phyloP scores from a whole-genome alignment of 768 basidiomycete species.

The Tylopilus plumbeoviolaceoides region DNA sequence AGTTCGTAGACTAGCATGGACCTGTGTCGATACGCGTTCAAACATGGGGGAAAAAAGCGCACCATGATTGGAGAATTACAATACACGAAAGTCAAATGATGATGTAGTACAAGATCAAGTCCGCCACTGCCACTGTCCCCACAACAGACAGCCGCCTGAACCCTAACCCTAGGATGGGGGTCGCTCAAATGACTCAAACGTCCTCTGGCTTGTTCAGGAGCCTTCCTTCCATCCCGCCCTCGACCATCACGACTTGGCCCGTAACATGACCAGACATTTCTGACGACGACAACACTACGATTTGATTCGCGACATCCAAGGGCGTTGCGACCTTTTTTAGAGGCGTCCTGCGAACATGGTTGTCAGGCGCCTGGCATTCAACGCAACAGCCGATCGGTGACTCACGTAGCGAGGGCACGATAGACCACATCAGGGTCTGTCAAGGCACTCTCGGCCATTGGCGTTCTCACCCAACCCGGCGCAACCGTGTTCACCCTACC shows the following conservation, averaged over 20 bases:
- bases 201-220: constrained; percentile 42
- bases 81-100: background rate
- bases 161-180: constrained; percentile 22
- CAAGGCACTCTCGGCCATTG: constrained; percentile 56
- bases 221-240: constrained; percentile 79
- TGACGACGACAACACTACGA: constrained; percentile 57
- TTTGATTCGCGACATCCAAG: constrained; percentile 60
- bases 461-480: constrained; percentile 66
- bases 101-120: constrained; percentile 7
- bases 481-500: constrained; percentile 69
- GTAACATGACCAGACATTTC: constrained; percentile 66
- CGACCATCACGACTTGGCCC: constrained; percentile 66
- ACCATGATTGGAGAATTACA: constrained; percentile 17
- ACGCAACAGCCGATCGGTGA: background rate
- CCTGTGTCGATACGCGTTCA: background rate
- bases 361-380: background rate
- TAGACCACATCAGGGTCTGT: constrained; percentile 52
- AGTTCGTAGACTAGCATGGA: constrained; percentile 75
- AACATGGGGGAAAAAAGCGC: background rate
- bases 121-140: background rate
- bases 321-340: constrained; percentile 65
- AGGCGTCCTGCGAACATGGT: constrained; percentile 47
- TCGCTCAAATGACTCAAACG: background rate
- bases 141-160: constrained; percentile 23
- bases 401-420: constrained; percentile 65